phyloP scores from a whole-genome alignment of 768 basidiomycete genomes.

The Cystoderma amianthinum region DNA sequence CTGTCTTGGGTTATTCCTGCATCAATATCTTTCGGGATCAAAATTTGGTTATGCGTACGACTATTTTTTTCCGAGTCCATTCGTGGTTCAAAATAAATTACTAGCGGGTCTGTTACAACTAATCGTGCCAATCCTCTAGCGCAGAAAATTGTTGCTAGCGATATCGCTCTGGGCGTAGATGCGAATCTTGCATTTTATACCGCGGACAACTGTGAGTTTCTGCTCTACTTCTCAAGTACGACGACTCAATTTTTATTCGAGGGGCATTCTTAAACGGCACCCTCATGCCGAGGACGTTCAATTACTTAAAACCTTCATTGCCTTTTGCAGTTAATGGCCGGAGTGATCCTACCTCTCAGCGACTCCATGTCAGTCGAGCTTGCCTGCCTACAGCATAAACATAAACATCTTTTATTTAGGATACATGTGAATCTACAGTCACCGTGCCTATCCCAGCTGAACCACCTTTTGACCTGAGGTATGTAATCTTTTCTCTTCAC shows the following conservation, averaged over 20 bases:
- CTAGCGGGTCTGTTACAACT: conserved; percentile 51
- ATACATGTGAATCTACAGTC: conserved; percentile 32
- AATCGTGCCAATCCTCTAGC: conserved; percentile 50
- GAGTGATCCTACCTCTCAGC: conserved; percentile 37
- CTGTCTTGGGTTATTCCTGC: conserved; percentile 56
- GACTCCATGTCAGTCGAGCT: conserved; percentile 34
- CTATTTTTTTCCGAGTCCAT: background rate
- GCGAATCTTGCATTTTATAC: conserved; percentile 33
- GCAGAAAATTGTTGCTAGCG: conserved; percentile 46
- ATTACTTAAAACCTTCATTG: conserved; percentile 37
- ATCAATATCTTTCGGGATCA: conserved; percentile 46
- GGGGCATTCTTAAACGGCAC: conserved; percentile 43
- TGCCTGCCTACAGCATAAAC: background rate
- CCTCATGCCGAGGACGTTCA: conserved; percentile 24
- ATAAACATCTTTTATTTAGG: conserved; percentile 15
- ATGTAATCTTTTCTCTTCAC: conserved; percentile 1
- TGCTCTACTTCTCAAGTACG: background rate
- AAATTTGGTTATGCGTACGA: conserved; percentile 45
- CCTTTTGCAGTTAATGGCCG: conserved; percentile 36
- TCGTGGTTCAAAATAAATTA: background rate
- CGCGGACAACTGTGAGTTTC: conserved; percentile 41
- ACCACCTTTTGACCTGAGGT: conserved; percentile 33
- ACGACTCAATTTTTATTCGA: conserved; percentile 8
- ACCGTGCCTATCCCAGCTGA: conserved; percentile 28
- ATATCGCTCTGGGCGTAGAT: conserved; percentile 37